Base-by-base conservation (phyloP, 2,329 filamentous ascomycete genomes). In the Fusarium sp. region DNA sequence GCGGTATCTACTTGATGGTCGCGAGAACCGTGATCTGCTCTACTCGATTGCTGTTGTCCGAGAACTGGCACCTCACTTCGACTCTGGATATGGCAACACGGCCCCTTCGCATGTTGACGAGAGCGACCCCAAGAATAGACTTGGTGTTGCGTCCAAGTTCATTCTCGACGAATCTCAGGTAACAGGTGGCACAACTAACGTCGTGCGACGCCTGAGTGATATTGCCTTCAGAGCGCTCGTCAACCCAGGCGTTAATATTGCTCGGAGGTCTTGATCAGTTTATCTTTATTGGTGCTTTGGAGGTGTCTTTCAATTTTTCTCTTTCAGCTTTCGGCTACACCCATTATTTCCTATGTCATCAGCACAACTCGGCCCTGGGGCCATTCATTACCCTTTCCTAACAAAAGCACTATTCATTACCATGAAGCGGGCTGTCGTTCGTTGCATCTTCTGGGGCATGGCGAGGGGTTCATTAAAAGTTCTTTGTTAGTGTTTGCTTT, bases 11-110 rank as follows among this genome's bases (percentile, higher is more conserved):
- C 85, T 97, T 14, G 92, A 94, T 71, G 91, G 91, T 48, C 88
- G 91, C 24, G 95, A 98, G 81, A 96, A 95, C 74, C 90, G 95
- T 54, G 94, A 98, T 77, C 91, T 97, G 18, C 88, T 98, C 58
- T 97, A 97, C 80, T 96, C 93, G 0, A 91, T 97, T 69, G 93
- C 92, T 10, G 88, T 97, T 57, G 90, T 92, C 17, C 90, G 94
- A 26, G 89, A 95, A 66, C 85, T 94, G 50, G 90, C 92, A 45
- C 89, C 90, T 33, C 87, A 89, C 45, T 89, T 86, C 74, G 86
- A 87, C 15, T 82, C 88, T 13, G 87, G 86, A 68, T 87, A 87
- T 33, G 86, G 86, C 67, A 86, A 82, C 63, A 83, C 85, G 24
- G 81, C 87, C 9, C 86, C 87, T 2, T 84, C 87, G 46, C 88